Percentiles rank a stretch among this genome's conserved stretches.
phyloP scores from a whole-genome alignment of 768 basidiomycete species.

The Russula compacta region DNA sequence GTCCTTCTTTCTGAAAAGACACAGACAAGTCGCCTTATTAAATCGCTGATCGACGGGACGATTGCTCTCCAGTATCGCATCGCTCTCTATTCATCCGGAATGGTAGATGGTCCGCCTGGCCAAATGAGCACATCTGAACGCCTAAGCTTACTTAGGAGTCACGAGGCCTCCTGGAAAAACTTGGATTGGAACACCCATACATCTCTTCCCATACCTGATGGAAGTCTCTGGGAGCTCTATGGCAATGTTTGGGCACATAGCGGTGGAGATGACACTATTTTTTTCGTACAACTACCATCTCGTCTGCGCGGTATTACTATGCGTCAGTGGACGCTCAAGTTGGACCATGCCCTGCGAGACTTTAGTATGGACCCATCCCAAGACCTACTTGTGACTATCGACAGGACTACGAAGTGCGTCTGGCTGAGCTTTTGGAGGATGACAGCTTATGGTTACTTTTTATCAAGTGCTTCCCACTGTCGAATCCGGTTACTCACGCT shows the following conservation, averaged over 20 bases:
- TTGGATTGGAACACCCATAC: constrained; percentile 6
- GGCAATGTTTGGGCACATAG: constrained; percentile 16
- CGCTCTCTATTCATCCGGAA: constrained; percentile 8
- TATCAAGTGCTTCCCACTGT: background rate
- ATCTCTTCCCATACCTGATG: background rate
- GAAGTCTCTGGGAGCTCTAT: constrained; percentile 16
- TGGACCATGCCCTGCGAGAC: constrained; percentile 10
- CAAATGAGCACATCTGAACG: background rate
- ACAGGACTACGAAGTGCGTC: constrained; percentile 25
- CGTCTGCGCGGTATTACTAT: constrained; percentile 12
- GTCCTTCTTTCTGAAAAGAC: background rate
- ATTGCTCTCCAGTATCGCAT: constrained; percentile 11
- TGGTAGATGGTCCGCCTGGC: constrained; percentile 10
- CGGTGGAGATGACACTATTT: background rate
- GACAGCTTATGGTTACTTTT: background rate
- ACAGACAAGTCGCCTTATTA: constrained; percentile 9
- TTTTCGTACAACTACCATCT: constrained; percentile 15
- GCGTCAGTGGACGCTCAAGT: constrained; percentile 12
- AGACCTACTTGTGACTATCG: constrained; percentile 16
- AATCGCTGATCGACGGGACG: constrained; percentile 8
- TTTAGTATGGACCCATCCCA: constrained; percentile 19
- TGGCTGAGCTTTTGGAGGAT: background rate
- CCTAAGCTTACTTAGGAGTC: background rate
- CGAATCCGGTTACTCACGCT: constrained; percentile 5
- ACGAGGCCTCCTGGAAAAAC: constrained; percentile 13